Conservation (phyloP, 257 asterid genomes). For the Solanum acaule region DNA sequence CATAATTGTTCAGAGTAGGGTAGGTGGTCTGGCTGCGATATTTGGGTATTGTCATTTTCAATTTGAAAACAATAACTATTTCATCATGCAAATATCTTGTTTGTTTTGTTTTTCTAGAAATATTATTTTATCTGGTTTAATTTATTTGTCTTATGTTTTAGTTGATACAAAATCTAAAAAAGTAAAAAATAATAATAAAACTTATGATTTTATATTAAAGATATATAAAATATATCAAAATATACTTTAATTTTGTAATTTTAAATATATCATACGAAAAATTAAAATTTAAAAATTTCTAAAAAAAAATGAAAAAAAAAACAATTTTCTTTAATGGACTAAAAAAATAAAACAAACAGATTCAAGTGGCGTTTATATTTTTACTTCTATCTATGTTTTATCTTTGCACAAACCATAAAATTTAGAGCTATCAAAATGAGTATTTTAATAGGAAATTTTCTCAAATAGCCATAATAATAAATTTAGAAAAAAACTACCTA, state of each 20-base stretch:
- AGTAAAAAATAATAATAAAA: neutral
- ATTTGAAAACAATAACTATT: neutral
- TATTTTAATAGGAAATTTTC: too few species aligned
- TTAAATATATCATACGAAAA: neutral
- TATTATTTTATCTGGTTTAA: fast-evolving
- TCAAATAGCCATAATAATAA: too few species aligned
- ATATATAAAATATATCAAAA: neutral
- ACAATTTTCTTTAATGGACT: neutral
- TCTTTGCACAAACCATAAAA: neutral
- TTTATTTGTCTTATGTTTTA: neutral
- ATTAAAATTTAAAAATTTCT: neutral
- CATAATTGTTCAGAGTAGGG: neutral
- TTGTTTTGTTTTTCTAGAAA: neutral
- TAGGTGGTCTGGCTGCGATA: neutral
- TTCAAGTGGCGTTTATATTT: neutral
- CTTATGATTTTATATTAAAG: neutral
- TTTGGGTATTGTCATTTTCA: neutral
- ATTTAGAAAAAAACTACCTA: too few species aligned
- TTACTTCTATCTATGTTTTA: neutral
- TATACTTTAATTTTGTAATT: fast-evolving
- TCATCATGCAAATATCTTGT: neutral
- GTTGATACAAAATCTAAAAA: neutral
- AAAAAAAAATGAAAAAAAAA: neutral
- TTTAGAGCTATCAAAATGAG: too few species aligned
- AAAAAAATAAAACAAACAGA: neutral